Base-by-base conservation (phyloP, 2,329 filamentous ascomycete species). In the Scolecobasidium constrictum region DNA sequence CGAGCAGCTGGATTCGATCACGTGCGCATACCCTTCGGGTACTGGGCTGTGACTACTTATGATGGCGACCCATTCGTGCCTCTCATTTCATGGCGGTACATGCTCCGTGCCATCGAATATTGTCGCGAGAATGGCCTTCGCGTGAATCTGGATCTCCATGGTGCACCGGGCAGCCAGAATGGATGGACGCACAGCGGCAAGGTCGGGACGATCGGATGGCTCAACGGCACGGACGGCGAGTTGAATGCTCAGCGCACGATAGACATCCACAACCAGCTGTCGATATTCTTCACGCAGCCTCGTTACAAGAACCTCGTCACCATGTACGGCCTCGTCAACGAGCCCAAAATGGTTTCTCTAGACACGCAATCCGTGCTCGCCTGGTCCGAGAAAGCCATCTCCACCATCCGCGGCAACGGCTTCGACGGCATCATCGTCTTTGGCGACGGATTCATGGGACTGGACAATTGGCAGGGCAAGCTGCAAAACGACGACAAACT, bases 101-200 rank as follows among this genome's bases (percentile, higher is more conserved):
- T 98, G 2, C 74, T 98, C 7, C 81, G 92, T 13, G 86, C 74
- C 7, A 94, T 98, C 50, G 92, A 98, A 60, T 98, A 86, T 74
- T 86, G 84, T 35, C 82, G 92, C 19, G 88, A 93, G 56, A 83
- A 95, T 59, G 92, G 92, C 0, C 68, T 98, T 4, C 82, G 92
- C 2, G 78, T 98, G 33, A 96, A 96, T 49, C 76, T 98, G 3
- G 92, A 98, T 59, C 66, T 95, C 4, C 92, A 98, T 63, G 87
- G 75, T n/a, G 69, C 92, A 0, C 90, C 90, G 0, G 92, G 92
- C 0, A 90, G 83, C 47, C 92, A 96, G 57, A 98, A 98, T 55
- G 92, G 92, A 2, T 96, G 90, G 90, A 95, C 95, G 54, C 92
- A 98, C 61, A 93, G 85, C 52, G 92, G 92, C 0, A 77, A 79